Evolutionary conservation across 1,284 basidiomycete species (phyloP).

Genomic region (Malassezia brasiliensis): DNA sequence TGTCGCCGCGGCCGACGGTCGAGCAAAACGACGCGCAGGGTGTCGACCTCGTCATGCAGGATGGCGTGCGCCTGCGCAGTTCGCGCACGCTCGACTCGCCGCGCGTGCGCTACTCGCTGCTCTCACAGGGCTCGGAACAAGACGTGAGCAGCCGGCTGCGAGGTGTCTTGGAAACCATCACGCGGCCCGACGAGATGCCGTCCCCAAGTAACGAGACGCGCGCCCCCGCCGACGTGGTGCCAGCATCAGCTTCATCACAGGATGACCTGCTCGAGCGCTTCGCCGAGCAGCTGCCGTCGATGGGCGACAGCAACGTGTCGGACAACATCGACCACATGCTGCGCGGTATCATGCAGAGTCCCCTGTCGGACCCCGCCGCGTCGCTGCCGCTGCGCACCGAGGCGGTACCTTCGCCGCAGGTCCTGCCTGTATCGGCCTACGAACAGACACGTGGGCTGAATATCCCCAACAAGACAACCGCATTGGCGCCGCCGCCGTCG

Average conservation of each 20-base stretch:
- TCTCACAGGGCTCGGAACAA: background rate
- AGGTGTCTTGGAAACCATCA: background rate
- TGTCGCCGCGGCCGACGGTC: background rate
- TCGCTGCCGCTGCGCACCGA: background rate
- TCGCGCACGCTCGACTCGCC: slow-evolving; percentile 4
- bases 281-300: background rate
- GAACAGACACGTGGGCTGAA: slow-evolving; percentile 2
- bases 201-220: background rate
- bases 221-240: background rate
- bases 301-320: background rate
- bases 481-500: background rate
- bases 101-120: slow-evolving; percentile 11
- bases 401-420: background rate
- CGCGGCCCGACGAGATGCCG: background rate
- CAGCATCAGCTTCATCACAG: background rate
- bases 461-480: slow-evolving; percentile 7
- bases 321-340: slow-evolving; percentile 8
- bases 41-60: slow-evolving; percentile 8
- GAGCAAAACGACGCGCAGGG: slow-evolving; percentile 5
- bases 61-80: slow-evolving; percentile 8
- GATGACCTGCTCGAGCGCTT: slow-evolving; percentile 11
- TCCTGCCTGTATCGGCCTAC: background rate
- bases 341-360: background rate
- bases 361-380: background rate
- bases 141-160: slow-evolving; percentile 7